Conservation (phyloP, 2,329 filamentous ascomycete species). For the Bipolaris oryzae region DNA sequence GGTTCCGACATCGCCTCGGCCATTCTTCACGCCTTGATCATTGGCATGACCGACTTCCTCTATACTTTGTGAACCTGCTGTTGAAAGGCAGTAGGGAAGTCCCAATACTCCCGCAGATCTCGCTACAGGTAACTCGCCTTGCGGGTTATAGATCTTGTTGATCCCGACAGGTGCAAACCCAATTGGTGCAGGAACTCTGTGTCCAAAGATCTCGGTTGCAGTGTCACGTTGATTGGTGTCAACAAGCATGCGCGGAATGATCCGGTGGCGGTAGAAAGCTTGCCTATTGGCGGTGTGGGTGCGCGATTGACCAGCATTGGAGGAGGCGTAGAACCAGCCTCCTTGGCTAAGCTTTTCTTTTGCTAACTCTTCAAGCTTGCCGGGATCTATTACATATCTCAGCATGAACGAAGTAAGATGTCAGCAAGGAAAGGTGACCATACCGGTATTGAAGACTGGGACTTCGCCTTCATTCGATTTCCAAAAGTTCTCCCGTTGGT, state of each 20-base stretch:
- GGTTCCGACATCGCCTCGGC: conserved; percentile 4
- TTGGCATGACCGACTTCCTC: conserved; percentile 65
- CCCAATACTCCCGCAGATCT: conserved; percentile 65
- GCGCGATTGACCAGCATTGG: conserved; percentile 61
- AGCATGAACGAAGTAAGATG: not conserved
- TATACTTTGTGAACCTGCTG: conserved; percentile 62
- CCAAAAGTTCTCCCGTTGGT: conserved; percentile 63
- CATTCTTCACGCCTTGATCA: conserved; percentile 42
- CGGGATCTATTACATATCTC: conserved; percentile 53
- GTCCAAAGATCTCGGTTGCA: conserved; percentile 63
- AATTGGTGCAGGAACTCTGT: conserved; percentile 64
- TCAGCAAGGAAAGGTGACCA: not conserved
- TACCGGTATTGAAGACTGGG: conserved; percentile 60
- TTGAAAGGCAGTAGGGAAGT: conserved; percentile 65
- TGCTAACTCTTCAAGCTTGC: conserved; percentile 64
- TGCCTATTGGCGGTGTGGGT: conserved; percentile 65
- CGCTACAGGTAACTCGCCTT: conserved; percentile 65
- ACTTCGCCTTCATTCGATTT: conserved; percentile 58
- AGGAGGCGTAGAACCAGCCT: conserved; percentile 66
- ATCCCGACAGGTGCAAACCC: conserved; percentile 71
- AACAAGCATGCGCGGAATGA: conserved; percentile 66
- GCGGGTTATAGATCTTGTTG: conserved; percentile 67
- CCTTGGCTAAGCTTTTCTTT: conserved; percentile 62
- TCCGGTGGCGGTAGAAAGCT: conserved; percentile 68
- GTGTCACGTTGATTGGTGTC: conserved; percentile 66